A percentile compares a stretch with the other conserved stretches of the same genome.
Conservation (phyloP, 495 filamentous ascomycete genomes). For the Peziza echinospora region DNA sequence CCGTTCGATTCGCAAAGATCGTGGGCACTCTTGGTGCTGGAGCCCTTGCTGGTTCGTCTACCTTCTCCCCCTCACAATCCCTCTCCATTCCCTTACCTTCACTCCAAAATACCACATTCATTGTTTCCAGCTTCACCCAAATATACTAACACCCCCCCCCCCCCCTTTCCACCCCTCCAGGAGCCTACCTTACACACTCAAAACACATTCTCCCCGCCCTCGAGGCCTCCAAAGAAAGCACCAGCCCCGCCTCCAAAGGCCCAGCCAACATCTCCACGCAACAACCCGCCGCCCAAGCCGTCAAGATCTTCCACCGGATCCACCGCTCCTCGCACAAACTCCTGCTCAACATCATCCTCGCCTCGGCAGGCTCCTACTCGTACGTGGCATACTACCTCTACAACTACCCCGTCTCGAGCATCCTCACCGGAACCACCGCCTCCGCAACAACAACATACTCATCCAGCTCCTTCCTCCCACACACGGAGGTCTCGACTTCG, state of each 20-base stretch:
- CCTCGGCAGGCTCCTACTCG: conserved; percentile 11
- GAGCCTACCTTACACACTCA: conserved; percentile 26
- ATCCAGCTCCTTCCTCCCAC: conserved; percentile 14
- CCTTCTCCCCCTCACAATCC: conserved; percentile 8
- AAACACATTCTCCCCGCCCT: conserved; percentile 13
- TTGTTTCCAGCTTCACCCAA: conserved; percentile 3
- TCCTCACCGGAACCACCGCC: conserved; percentile 2
- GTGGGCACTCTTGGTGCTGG: conserved; percentile 16
- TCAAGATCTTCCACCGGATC: conserved; percentile 7
- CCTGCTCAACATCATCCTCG: conserved; percentile 8
- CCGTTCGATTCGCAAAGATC: conserved; percentile 16
- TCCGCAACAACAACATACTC: conserved; percentile 5
- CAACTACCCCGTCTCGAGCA: not conserved
- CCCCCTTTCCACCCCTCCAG: conserved; percentile 22
- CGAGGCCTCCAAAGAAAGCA: conserved; percentile 2
- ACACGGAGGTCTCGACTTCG: not conserved
- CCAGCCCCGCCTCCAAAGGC: conserved; percentile 4
- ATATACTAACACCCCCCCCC: conserved; percentile 3
- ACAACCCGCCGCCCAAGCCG: not conserved
- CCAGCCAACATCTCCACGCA: conserved; percentile 5
- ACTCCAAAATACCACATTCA: conserved; percentile 1
- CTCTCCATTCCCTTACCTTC: conserved; percentile 10
- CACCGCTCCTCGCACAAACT: conserved; percentile 6
- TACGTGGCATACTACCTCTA: conserved; percentile 15
- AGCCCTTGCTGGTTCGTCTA: conserved; percentile 25